These are phyloP conservation scores for Penicillium macrosclerotiorum DNA, from an alignment of 495 filamentous ascomycete genomes.

Conservation along the genomic window DNA sequence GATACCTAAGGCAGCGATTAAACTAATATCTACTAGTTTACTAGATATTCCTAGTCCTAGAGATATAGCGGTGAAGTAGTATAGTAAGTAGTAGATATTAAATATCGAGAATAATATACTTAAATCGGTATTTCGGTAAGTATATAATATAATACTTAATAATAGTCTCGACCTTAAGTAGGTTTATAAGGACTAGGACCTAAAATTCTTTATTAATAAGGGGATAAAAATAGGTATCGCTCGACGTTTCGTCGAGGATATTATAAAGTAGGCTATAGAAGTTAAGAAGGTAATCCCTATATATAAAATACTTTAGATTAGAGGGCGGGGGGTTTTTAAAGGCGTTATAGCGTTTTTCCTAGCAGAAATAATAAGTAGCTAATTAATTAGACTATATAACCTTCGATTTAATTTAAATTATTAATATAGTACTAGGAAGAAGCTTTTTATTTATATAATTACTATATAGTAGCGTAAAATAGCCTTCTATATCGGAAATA, in stretches of 20 bases:
- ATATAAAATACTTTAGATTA: too few relatives aligned
- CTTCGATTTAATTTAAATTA: too few relatives aligned
- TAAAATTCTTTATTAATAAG: constrained; percentile 21
- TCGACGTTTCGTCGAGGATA: not conserved
- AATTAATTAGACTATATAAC: too few relatives aligned
- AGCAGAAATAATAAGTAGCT: too few relatives aligned
- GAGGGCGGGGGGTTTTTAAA: too few relatives aligned
- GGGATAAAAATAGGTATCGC: constrained; percentile 8
- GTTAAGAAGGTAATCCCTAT: not conserved
- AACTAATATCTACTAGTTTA: not conserved
- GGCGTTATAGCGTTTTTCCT: too few relatives aligned
- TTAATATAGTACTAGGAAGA: too few relatives aligned
- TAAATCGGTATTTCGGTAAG: constrained; percentile 18
- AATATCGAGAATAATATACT: constrained; percentile 8
- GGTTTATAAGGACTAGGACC: constrained; percentile 23
- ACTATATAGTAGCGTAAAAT: too few relatives aligned
- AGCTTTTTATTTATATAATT: too few relatives aligned
- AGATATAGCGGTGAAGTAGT: constrained; percentile 19
- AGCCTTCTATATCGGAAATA: too few relatives aligned
- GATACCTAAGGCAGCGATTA: not conserved
- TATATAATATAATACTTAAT: constrained; percentile 9
- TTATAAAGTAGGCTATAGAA: not conserved
- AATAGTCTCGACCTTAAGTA: constrained; percentile 21
- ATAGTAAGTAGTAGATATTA: constrained; percentile 15
- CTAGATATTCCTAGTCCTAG: constrained; percentile 13